phyloP scores from a whole-genome alignment of 441 rosid species.

The Croton laevigatus region DNA sequence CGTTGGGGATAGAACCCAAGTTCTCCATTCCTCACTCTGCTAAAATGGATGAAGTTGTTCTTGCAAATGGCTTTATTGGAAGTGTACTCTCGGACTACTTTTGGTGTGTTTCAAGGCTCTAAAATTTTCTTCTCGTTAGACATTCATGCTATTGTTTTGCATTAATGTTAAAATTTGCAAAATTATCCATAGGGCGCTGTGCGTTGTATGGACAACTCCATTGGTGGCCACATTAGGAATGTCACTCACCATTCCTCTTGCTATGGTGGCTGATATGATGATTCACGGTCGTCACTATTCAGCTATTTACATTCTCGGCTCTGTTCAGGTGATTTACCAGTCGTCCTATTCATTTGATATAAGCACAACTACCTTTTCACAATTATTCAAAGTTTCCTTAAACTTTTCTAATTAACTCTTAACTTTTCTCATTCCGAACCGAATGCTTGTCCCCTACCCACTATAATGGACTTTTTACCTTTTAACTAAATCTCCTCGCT shows the following conservation, averaged over 20 bases:
- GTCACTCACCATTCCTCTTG: constrained; percentile 84
- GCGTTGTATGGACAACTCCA: constrained; percentile 86
- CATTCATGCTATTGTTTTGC: not conserved
- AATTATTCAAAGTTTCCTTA: no score
- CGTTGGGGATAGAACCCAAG: constrained; percentile 93
- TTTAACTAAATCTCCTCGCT: no score
- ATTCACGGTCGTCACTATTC: constrained; percentile 81
- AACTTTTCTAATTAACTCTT: no score
- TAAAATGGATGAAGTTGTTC: constrained; percentile 84
- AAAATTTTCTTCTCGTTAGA: not conserved
- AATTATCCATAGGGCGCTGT: constrained; percentile 53
- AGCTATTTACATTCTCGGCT: constrained; percentile 71
- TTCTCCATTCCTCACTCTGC: constrained; percentile 91
- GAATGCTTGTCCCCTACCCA: no score
- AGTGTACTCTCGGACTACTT: constrained; percentile 97
- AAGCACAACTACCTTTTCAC: no score
- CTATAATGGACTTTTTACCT: no score
- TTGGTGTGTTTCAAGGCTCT: constrained; percentile 42
- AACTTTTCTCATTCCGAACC: no score
- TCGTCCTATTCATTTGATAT: no score
- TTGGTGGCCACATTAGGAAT: constrained; percentile 78
- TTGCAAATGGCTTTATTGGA: constrained; percentile 92
- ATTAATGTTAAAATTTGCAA: not conserved
- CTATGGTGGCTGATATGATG: constrained; percentile 80
- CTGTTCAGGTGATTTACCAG: constrained; percentile 51